Conservation (phyloP, 305 asterid species). For the Nicotiana rustica region DNA sequence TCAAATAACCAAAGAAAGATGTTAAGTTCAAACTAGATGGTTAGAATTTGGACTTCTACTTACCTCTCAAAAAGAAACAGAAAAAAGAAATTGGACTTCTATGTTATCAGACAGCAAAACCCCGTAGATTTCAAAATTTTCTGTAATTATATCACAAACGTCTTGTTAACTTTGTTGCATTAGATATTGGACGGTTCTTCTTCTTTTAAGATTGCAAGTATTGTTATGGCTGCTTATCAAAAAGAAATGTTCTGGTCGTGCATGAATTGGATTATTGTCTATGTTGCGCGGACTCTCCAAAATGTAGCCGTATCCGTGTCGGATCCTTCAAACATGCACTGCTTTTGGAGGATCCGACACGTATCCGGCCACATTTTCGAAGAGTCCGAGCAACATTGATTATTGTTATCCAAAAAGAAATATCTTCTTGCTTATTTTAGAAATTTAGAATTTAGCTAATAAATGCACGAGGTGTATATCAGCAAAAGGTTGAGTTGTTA, state of each 20-base stretch:
- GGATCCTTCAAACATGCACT: too few relatives aligned
- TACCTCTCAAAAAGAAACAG: neutral
- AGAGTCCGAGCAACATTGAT: neutral
- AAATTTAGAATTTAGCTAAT: conserved; percentile 3
- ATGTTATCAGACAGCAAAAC: neutral
- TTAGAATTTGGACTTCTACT: neutral
- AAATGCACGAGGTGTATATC: neutral
- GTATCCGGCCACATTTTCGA: too few relatives aligned
- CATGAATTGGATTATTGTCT: neutral
- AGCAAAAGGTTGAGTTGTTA: conserved; percentile 15
- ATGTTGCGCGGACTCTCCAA: too few relatives aligned
- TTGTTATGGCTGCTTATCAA: conserved; percentile 3
- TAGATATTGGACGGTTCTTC: neutral
- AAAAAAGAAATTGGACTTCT: neutral
- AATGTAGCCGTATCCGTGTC: too few relatives aligned
- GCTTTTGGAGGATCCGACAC: too few relatives aligned
- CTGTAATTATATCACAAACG: neutral
- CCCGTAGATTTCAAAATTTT: neutral
- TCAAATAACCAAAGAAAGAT: neutral
- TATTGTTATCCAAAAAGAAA: conserved; percentile 13
- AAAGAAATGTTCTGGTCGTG: conserved; percentile 9
- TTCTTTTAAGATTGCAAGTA: neutral
- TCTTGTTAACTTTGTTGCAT: neutral
- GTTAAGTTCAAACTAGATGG: neutral
- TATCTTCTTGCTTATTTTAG: neutral